Evolutionary conservation across 2,329 filamentous ascomycete genomes (phyloP), one percentile per base, ranked within the genome.

Genomic region (Colletotrichum ledebouriae): DNA sequence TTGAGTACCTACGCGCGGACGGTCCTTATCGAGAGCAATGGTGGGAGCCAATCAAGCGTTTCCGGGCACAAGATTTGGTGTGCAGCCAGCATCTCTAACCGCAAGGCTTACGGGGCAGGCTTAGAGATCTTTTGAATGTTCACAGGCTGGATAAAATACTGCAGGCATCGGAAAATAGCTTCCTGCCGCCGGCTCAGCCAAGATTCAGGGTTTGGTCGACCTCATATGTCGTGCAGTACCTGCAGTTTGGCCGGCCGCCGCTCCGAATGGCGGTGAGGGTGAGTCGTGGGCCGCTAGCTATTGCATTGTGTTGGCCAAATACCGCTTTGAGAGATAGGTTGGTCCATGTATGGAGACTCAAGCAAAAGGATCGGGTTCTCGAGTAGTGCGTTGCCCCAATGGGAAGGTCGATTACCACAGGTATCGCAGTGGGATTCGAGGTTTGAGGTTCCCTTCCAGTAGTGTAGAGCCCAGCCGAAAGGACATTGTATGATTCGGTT

Each of bases 251-350:
- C 52, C 20, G 11, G 4, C 34, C 13, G 34, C 33, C 47, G 47
- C n/a, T 41, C 20, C 34, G 61, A 65, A 69, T 69, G 49, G 66
- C 66, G 66, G 66, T 69, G 66, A 69, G 49, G 42, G 56, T 60
- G 66, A 69, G 55, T 65, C 61, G 57, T 49, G 59, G 49, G 66
- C 61, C 49, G 56, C 34, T 34, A 17, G 41, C 13, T 46, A 58
- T 58, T 29, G 46, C 39, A 47, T 52, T 39, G 42, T 50, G 15
- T n/a, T 11, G 25, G 44, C 41, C 10, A 41, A 63, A 33, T 67
- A 25, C 59, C 50, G 53, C 42, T 52, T 33, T 29, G 5, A 29
- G 25, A 57, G 20, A 59, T 53, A 39, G 41, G 61, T 59, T 42
- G 60, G 53, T 34, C 41, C 22, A 44, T 53, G 53, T 25, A 68